Conservation (phyloP, 345 rosid genomes). For the Schrenkiella parvula region DNA sequence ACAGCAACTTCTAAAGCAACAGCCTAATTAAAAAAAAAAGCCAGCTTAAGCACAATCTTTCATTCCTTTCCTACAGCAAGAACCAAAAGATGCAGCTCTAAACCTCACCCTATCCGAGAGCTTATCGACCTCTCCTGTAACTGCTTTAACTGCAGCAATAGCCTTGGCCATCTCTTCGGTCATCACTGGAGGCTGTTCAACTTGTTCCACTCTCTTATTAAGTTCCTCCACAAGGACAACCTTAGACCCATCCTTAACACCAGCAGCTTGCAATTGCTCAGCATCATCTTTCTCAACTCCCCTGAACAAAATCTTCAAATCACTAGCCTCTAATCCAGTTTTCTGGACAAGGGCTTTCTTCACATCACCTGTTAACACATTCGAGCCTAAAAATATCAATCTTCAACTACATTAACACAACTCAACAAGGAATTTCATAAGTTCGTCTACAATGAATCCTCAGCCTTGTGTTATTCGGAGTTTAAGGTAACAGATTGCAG, state of each 20-base stretch:
- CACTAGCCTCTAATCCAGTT: conserved; percentile 45
- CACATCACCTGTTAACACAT: conserved; percentile 50
- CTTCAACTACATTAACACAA: neutral
- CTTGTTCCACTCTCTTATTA: conserved; percentile 35
- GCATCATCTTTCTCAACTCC: conserved; percentile 70
- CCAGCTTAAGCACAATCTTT: neutral
- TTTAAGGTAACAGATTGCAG: neutral
- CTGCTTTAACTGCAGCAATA: conserved; percentile 45
- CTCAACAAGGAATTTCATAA: neutral
- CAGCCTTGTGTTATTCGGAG: neutral
- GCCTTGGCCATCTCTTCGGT: conserved; percentile 46
- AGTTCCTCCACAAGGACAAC: conserved; percentile 51
- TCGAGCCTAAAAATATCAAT: neutral
- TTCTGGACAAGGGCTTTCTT: conserved; percentile 50
- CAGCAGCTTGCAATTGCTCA: conserved; percentile 51
- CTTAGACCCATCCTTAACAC: conserved; percentile 68
- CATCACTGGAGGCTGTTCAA: conserved; percentile 33
- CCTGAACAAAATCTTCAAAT: conserved; percentile 60
- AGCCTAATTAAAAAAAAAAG: conserved; percentile 39
- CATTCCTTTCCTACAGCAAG: neutral
- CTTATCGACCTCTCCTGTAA: conserved; percentile 61
- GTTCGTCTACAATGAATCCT: neutral
- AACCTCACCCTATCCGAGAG: conserved; percentile 68
- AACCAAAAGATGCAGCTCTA: neutral
- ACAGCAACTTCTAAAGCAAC: conserved; percentile 66